Percentiles rank a stretch among this genome's conserved stretches.
Evolutionary conservation across 192 early-diverging fungal genomes (phyloP).

Genomic region (Entophlyctis luteolus): DNA sequence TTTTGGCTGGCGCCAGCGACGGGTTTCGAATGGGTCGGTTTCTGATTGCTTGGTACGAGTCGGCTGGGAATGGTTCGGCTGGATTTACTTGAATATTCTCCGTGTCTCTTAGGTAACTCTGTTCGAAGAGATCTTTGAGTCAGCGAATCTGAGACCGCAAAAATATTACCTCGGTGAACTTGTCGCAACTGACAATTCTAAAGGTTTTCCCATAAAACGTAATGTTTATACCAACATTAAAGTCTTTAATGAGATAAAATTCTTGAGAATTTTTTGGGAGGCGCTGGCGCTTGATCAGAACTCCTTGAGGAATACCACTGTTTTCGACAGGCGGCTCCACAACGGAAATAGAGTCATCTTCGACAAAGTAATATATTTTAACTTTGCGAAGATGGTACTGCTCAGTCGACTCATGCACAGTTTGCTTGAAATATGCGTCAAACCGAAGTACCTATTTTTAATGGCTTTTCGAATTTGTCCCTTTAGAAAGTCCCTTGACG

Average conservation of each 20-base stretch:
- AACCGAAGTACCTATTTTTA: constrained; percentile 51
- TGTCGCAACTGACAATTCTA: constrained; percentile 53
- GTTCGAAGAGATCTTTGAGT: neutral
- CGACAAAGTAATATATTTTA: constrained; percentile 54
- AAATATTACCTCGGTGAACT: constrained; percentile 62
- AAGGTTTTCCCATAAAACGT: constrained; percentile 65
- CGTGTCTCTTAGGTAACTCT: constrained; percentile 53
- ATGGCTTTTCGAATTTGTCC: neutral
- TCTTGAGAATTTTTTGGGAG: constrained; percentile 52
- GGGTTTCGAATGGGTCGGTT: constrained; percentile 41
- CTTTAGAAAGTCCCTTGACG: constrained; percentile 13
- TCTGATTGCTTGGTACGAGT: constrained; percentile 48
- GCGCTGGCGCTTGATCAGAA: constrained; percentile 60
- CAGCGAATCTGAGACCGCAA: too few species aligned
- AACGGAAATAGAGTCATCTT: constrained; percentile 65
- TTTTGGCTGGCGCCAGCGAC: constrained; percentile 18
- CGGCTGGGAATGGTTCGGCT: constrained; percentile 49
- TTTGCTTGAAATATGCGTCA: constrained; percentile 63
- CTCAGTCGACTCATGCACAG: constrained; percentile 57
- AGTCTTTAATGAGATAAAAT: constrained; percentile 50
- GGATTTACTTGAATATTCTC: constrained; percentile 51
- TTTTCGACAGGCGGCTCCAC: constrained; percentile 64
- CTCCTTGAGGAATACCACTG: constrained; percentile 57
- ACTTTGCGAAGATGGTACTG: constrained; percentile 61
- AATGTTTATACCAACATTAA: constrained; percentile 56